phyloP scores from a whole-genome alignment of 1,284 basidiomycete species.

The Xerocomus amazonicus region DNA sequence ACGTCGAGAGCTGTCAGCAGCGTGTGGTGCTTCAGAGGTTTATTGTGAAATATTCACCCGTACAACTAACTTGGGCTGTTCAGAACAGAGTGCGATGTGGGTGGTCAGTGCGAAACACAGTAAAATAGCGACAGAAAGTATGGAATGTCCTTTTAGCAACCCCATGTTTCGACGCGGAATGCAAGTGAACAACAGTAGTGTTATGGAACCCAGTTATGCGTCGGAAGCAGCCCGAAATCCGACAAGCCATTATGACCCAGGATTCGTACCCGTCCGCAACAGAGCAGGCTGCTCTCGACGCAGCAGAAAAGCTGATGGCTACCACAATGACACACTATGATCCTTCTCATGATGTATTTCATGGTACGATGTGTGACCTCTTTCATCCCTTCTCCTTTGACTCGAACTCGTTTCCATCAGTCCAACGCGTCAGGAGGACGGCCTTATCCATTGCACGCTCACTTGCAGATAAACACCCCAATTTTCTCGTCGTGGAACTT shows the following conservation, averaged over 20 bases:
- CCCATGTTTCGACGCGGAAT: slow-evolving; percentile 18
- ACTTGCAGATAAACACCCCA: slow-evolving; percentile 42
- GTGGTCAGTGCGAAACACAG: slow-evolving; percentile 27
- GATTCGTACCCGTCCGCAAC: slow-evolving; percentile 31
- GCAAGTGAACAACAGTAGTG: too few relatives aligned
- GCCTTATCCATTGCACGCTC: slow-evolving; percentile 65
- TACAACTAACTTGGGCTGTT: slow-evolving; percentile 26
- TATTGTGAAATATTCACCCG: slow-evolving; percentile 24
- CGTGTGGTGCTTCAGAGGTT: background rate
- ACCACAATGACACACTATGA: slow-evolving; percentile 82
- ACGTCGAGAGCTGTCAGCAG: slow-evolving; percentile 10
- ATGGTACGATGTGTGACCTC: slow-evolving; percentile 51
- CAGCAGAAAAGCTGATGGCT: slow-evolving; percentile 69
- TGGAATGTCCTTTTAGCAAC: slow-evolving; percentile 11
- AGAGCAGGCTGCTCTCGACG: slow-evolving; percentile 46
- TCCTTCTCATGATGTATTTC: slow-evolving; percentile 86
- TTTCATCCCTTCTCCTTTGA: slow-evolving; percentile 1
- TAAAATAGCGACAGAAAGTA: slow-evolving; percentile 41
- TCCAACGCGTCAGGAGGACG: slow-evolving; percentile 77
- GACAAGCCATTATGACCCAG: slow-evolving; percentile 1
- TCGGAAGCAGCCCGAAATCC: slow-evolving; percentile 26
- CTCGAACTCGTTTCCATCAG: slow-evolving; percentile 37
- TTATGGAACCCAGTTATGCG: too few relatives aligned
- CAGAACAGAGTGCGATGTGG: slow-evolving; percentile 19
- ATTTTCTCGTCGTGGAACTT: slow-evolving; percentile 76